These are phyloP conservation scores for Tetraselmis chui DNA, from an alignment of 139 green algal species.

Conservation along the genomic window DNA sequence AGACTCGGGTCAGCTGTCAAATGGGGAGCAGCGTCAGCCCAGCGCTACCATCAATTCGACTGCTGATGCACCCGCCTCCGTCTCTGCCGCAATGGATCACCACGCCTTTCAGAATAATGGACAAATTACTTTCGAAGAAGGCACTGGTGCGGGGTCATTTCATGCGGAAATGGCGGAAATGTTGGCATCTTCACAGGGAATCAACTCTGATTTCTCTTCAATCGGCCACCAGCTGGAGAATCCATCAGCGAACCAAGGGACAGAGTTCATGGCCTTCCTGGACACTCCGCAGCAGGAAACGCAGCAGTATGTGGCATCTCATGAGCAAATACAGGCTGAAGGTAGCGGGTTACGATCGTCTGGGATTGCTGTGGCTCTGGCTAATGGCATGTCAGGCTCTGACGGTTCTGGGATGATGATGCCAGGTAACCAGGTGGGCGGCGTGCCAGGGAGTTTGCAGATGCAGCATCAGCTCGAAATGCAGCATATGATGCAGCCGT, in stretches of 20 bases:
- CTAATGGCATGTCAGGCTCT: not conserved
- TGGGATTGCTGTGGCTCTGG: not conserved
- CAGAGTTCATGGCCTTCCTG: not conserved
- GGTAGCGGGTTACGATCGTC: not conserved
- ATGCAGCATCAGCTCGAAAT: not conserved
- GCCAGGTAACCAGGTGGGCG: no score
- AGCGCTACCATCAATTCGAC: no score
- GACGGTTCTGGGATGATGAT: not conserved
- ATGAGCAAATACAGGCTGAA: not conserved
- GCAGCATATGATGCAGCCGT: not conserved
- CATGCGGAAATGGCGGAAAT: no score
- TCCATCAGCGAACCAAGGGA: not conserved
- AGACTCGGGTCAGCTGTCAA: not conserved
- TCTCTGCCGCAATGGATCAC: not conserved
- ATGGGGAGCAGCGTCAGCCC: not conserved
- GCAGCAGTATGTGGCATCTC: not conserved
- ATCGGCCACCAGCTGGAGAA: not conserved
- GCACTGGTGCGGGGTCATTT: no score
- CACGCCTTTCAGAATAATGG: not conserved
- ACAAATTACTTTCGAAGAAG: no score
- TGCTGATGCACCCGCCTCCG: no score
- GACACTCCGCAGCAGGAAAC: not conserved
- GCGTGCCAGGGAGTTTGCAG: no score
- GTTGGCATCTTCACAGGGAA: no score
- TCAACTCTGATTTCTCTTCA: no score